Evolutionary conservation across 139 green algal genomes (phyloP).

Genomic region (Choricystis sp.): DNA sequence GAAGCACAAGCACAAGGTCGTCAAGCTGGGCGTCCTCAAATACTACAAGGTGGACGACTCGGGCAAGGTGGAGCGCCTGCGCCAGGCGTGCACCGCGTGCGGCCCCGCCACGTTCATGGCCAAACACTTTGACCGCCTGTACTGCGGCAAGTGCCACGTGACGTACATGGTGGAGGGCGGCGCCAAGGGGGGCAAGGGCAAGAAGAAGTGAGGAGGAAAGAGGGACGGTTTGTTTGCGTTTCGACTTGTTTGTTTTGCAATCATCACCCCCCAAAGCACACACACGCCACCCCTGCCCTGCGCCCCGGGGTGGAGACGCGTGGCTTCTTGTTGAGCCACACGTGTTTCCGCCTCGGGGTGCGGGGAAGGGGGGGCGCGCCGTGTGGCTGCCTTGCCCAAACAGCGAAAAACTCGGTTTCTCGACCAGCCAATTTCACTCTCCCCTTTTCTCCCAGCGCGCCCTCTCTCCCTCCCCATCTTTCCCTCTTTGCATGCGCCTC

Average conservation of each 20-base stretch:
- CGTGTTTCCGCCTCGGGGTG: too few species aligned
- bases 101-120: constrained; percentile 97
- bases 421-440: too few species aligned
- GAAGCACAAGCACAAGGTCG: constrained; percentile 99
- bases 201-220: background rate
- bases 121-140: constrained; percentile 90
- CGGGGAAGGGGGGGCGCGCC: too few species aligned
- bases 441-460: too few species aligned
- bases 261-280: too few species aligned
- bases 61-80: constrained; percentile 89
- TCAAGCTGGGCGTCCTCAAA: constrained; percentile 61
- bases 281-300: too few species aligned
- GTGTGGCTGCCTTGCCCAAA: too few species aligned
- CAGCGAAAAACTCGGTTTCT: too few species aligned
- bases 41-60: constrained; percentile 86
- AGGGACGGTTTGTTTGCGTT: background rate
- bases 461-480: too few species aligned
- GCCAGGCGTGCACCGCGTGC: constrained; percentile 91
- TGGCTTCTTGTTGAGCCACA: too few species aligned
- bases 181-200: background rate
- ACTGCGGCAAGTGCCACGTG: constrained; percentile 89
- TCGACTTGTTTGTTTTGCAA: background rate
- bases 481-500: too few species aligned
- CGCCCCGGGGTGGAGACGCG: too few species aligned
- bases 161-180: constrained; percentile 47